phyloP scores from a whole-genome alignment of 2,329 filamentous ascomycete genomes.

The Hypoxylon sp. region DNA sequence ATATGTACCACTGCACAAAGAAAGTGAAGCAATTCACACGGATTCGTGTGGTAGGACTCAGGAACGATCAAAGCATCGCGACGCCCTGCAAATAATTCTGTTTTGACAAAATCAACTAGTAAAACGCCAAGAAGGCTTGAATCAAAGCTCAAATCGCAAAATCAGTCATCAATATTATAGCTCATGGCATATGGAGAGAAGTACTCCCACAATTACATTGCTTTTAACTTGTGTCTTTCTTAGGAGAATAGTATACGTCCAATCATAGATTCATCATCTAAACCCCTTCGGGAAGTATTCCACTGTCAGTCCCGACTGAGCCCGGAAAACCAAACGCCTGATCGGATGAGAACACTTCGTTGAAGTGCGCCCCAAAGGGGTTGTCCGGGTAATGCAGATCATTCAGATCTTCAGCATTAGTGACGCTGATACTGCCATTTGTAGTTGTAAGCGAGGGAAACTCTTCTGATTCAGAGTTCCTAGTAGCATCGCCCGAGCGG shows the following conservation, averaged over 20 bases:
- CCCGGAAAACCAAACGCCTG: not conserved
- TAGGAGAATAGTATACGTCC: not conserved
- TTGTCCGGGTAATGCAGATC: constrained; percentile 1
- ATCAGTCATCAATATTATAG: constrained; percentile 6
- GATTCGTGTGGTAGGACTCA: not conserved
- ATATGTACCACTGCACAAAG: constrained; percentile 1
- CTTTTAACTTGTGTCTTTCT: constrained; percentile 1
- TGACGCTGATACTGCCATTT: not conserved
- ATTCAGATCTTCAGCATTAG: not conserved
- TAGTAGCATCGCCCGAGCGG: not conserved
- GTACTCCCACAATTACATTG: not conserved
- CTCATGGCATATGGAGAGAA: constrained; percentile 10
- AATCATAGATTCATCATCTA: not conserved
- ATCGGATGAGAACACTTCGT: constrained; percentile 6
- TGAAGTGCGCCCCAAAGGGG: constrained; percentile 14
- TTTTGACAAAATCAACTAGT: not conserved
- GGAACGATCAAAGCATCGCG: not conserved
- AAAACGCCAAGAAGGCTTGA: not conserved
- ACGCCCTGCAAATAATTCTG: not conserved
- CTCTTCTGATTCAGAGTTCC: constrained; percentile 6
- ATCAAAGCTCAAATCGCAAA: too few relatives aligned
- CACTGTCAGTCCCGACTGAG: not conserved
- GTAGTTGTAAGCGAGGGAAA: not conserved
- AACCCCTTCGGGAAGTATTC: constrained; percentile 8
- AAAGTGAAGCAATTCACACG: constrained; percentile 1